phyloP scores from a whole-genome alignment of 768 basidiomycete genomes.

The Suillus alpinus region DNA sequence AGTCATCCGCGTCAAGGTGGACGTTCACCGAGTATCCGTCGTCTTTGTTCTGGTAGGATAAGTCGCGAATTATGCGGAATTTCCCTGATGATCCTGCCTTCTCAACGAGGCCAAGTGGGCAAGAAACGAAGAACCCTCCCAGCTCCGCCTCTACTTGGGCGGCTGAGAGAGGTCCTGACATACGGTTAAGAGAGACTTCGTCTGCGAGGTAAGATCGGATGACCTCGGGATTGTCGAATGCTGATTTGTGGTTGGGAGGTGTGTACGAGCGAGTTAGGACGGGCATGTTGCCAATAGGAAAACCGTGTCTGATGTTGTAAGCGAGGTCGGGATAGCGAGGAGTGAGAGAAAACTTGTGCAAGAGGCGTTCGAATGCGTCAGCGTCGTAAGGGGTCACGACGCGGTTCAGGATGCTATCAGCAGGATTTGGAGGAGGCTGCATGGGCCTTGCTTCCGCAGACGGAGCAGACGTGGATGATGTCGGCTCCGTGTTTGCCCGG shows the following conservation, averaged over 20 bases:
- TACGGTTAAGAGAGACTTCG: conserved; percentile 2
- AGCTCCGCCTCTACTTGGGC: neutral
- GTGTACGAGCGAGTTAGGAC: conserved; percentile 6
- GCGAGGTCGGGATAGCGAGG: neutral
- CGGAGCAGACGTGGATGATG: neutral
- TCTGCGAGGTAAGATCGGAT: conserved; percentile 5
- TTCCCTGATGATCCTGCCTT: neutral
- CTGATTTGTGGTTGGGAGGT: conserved; percentile 8
- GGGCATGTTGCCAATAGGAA: conserved; percentile 12
- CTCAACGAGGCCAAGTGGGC: neutral
- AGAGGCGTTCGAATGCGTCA: neutral
- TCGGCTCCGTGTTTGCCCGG: neutral
- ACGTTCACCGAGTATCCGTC: conserved; percentile 11
- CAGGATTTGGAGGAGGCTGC: neutral
- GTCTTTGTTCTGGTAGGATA: conserved; percentile 13
- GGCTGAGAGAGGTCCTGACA: conserved; percentile 6
- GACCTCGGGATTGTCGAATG: conserved; percentile 1
- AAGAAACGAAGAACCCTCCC: neutral
- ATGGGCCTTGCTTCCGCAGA: neutral
- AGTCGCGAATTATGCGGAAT: conserved; percentile 17
- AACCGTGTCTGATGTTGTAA: conserved; percentile 5
- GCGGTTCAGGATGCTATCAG: neutral
- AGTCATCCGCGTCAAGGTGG: neutral
- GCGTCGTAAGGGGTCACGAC: neutral
- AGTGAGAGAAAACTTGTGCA: neutral